Evolutionary conservation across 1,139 yeast genomes (phyloP), one percentile per base, ranked within the genome.

Genomic region (Geotrichum australiense): DNA sequence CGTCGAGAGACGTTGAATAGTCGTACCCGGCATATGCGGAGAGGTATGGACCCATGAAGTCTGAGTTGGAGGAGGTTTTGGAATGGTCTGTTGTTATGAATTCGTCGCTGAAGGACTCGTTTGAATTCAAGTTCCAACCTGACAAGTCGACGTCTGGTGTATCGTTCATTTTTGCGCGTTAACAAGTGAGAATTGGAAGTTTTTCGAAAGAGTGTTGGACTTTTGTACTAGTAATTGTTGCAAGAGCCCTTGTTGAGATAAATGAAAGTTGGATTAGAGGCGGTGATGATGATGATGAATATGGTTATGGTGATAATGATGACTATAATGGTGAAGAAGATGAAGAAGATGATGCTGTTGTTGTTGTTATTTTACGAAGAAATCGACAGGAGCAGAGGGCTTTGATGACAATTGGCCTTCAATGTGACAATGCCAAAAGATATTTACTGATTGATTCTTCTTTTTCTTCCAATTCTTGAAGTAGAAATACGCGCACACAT

Each of bases 81-180:
- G 43, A 39, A 6, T 38, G 42, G 14, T 43, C 45, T 14, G 33
- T 31, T 5, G 34, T 33, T n/a, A 43, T 26, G 28, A 38, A 43
- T 15, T 39, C 46, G 21, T 43, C 43, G 3, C 35, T 43, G 12
- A 34, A 39, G 19, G 43, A 35, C n/a, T 31, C 39, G 14, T 35
- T 34, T 12, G 40, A 35, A 21, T 23, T 25, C 29, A 43, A 31
- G 33, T 33, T 39, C 46, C 46, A 43, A 26, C 37, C 39, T 35
- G 46, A 28, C 15, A 43, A 25, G 27, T 43, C 46, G 35, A 43
- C 29, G 10, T 42, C 28, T n/a, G n/a, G n/a, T 19, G 43, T 35
- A 15, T 39, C 25, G 38, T 39, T 35, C 42, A 39, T 39, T 21
- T 29, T 29, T 18, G 28, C 26, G n/a, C n/a, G n/a, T n/a, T n/a